Evolutionary conservation across 768 basidiomycete species (phyloP).

Genomic region (Kwoniella newhampshirensis): DNA sequence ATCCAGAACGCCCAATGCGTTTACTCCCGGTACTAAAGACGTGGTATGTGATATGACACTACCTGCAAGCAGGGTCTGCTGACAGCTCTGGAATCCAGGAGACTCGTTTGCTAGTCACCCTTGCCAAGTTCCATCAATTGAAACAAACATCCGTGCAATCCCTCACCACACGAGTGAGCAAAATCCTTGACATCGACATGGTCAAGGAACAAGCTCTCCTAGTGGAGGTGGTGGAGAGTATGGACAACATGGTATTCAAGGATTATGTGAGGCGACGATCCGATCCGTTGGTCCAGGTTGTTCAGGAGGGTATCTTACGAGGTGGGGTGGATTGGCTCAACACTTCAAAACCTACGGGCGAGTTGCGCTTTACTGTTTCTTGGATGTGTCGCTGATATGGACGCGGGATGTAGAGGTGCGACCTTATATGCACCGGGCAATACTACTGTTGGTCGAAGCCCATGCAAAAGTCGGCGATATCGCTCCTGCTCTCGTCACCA

Average conservation of each 20-base stretch:
- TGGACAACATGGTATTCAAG: constrained; percentile 86
- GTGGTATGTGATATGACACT: constrained; percentile 19
- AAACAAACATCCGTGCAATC: constrained; percentile 68
- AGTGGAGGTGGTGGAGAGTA: constrained; percentile 71
- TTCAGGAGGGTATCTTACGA: constrained; percentile 77
- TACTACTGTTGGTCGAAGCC: constrained; percentile 83
- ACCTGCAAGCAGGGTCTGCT: not conserved
- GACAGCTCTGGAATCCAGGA: constrained; percentile 63
- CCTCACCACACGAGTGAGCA: constrained; percentile 78
- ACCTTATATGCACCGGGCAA: constrained; percentile 84
- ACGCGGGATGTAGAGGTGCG: constrained; percentile 69
- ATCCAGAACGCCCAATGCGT: constrained; percentile 37
- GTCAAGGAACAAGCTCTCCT: constrained; percentile 74
- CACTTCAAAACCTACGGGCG: constrained; percentile 86
- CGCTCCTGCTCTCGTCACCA: constrained; percentile 74
- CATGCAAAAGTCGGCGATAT: constrained; percentile 85
- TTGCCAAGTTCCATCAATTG: constrained; percentile 83
- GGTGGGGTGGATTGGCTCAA: constrained; percentile 89
- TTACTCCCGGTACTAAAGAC: constrained; percentile 27
- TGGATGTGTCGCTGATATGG: not conserved
- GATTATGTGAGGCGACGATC: constrained; percentile 81
- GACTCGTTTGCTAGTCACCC: constrained; percentile 77
- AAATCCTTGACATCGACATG: constrained; percentile 69
- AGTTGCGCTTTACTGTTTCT: constrained; percentile 26
- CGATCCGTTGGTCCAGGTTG: constrained; percentile 64